Percentiles rank a stretch among this genome's conserved stretches.
These are phyloP conservation scores for Neolentinus lepideus DNA, from an alignment of 1,284 basidiomycete genomes.

Conservation along the genomic window DNA sequence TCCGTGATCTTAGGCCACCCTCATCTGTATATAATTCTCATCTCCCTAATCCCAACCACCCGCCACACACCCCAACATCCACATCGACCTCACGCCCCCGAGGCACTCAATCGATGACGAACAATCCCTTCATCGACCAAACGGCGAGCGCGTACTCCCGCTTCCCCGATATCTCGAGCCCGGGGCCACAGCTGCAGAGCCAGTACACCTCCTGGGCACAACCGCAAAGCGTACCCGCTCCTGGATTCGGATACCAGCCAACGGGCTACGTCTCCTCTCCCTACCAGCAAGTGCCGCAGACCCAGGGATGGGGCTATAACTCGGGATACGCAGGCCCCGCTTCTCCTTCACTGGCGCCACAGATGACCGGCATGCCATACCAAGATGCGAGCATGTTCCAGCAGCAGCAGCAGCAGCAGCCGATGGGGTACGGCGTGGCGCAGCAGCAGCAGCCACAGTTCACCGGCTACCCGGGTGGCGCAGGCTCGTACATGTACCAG, in stretches of 20 bases:
- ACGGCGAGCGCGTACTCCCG: not conserved
- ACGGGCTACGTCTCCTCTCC: not conserved
- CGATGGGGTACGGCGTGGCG: conserved; percentile 11
- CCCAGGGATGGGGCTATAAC: not conserved
- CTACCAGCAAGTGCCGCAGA: not conserved
- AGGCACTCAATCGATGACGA: conserved; percentile 19
- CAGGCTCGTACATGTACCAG: not conserved
- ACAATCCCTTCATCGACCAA: conserved; percentile 51
- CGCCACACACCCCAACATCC: not conserved
- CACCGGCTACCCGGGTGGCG: conserved; percentile 14
- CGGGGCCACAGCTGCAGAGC: not conserved
- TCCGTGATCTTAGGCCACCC: conserved; percentile 15
- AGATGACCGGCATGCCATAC: not conserved
- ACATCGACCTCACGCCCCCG: not conserved
- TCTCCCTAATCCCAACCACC: not conserved
- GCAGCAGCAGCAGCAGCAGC: conserved; percentile 15
- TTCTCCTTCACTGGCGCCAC: not conserved
- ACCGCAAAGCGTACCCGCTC: not conserved
- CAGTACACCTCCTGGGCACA: not conserved
- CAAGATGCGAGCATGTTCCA: conserved; percentile 11
- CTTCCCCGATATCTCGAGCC: not conserved
- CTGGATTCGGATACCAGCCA: not conserved
- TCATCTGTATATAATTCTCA: conserved; percentile 1
- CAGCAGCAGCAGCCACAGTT: conserved; percentile 16
- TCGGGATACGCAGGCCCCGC: not conserved